Evolutionary conservation across 2,329 filamentous ascomycete genomes (phyloP), one percentile per base, ranked within the genome.

Genomic region (Aspergillus brunneoviolaceus): DNA sequence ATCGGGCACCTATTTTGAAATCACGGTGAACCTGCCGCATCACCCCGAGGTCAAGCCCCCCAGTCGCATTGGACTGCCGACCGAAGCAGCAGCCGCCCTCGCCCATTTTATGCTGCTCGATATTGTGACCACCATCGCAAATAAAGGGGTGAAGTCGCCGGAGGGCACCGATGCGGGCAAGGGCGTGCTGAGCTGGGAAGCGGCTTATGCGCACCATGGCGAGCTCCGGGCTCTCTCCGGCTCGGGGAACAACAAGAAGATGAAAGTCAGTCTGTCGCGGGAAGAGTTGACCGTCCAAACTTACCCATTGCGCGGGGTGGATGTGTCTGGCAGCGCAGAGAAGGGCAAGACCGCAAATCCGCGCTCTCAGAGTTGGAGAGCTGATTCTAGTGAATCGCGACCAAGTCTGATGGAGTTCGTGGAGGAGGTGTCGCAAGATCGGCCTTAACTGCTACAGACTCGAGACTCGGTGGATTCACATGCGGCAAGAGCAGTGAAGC

Each of bases 1-100:
- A 0, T 67, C 74, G n/a, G 77, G 77, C 9, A 79, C 77, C 7
- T 67, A 70, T 55, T 79, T 75, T 51, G 71, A 77, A 19, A 63
- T 79, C 21, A 70, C 71, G 3, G 73, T 76, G 58, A 68, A 70
- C 35, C 62, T 75, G 23, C 67, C 74, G 2, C 62, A 70, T 3
- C 66, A 71, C 51, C 67, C 72, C 1, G 66, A 74, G 33, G 64
- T 72, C 23, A 69, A 74, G 33, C 69, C 75, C 1, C 73, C 76
- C 0, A 69, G 68, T 16, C 70, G 67, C 7, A 67, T 78, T 48
- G 71, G 68, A 2, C 62, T 74, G 19, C 72, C 67, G 33, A 69
- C 72, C 9, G 76, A 78, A 56, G 73, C 71, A 2, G 69, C 75
- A 21, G 64, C 70, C 1, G 67, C 73, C 5, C 65, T 79, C 2